Evolutionary conservation across 768 basidiomycete species (phyloP), one percentile per base, ranked within the genome.

Genomic region (Russula dissimulans): DNA sequence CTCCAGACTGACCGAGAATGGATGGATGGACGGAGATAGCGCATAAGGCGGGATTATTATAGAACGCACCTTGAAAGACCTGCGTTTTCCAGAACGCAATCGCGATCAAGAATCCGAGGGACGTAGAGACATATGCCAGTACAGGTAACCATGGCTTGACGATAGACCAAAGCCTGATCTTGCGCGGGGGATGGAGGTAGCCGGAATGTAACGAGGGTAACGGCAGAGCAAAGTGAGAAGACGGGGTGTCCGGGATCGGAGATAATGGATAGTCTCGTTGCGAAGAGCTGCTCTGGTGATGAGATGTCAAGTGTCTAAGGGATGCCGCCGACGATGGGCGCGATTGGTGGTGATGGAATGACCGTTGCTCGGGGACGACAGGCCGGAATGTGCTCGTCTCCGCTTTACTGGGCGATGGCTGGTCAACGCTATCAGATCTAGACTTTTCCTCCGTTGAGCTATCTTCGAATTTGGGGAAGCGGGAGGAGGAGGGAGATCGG

Each of bases 21-120:
- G 51, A 45, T 42, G 29, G 51, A 45, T 17, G 44, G 43, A 49
- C 54, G 64, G 64, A 66, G 51, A 57, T 66, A 62, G 50, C 49
- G 54, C 18, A 42, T 41, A 39, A 39, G 34, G 36, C 32, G 55
- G 57, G 58, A 51, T 56, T 36, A 59, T 22, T 47, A 50, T 6
- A 52, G 46, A 31, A 77, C 88, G 70, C 67, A 92, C 93, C 83
- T 66, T 80, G 72, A 72, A 97, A 95, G 44, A 95, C 78, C 69
- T 95, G 82, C 22, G 80, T 79, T 72, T 84, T 85, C 81, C 87
- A 95, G 65, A 91, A 83, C 38, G 84, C 86, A 68, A 94, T 83
- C n/a, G 87, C 89, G 49, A 86, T 72, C 39, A 94, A 68, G 66
- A 95, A 91, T 12, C 79, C 84, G 39, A 93, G 75, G 63, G 79